Percentiles rank a stretch among this genome's conserved stretches.
phyloP scores from a whole-genome alignment of 2,329 filamentous ascomycete species.

The Kalmusia sp. region DNA sequence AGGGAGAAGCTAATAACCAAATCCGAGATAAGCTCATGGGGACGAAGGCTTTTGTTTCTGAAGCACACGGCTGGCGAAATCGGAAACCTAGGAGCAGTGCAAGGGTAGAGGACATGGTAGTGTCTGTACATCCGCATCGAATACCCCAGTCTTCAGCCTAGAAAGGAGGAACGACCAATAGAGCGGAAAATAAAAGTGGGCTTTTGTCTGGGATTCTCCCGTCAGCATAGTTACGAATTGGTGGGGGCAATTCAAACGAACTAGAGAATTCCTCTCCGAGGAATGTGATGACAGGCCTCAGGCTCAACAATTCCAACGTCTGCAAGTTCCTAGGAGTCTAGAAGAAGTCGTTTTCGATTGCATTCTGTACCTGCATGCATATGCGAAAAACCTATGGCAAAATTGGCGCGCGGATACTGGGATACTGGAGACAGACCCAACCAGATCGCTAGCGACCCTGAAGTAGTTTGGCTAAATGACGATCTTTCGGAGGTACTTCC shows the following conservation, averaged over 20 bases:
- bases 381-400: neutral
- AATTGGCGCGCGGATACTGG: neutral
- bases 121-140: neutral
- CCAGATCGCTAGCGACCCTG: neutral
- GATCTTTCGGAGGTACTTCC: slow-evolving; percentile 2
- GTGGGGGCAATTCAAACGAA: neutral
- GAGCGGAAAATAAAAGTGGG: neutral
- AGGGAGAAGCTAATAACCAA: neutral
- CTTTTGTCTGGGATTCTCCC: neutral
- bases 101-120: neutral
- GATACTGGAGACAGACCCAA: neutral
- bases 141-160: neutral
- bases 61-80: neutral
- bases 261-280: neutral
- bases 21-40: neutral
- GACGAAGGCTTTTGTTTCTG: neutral
- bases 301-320: neutral
- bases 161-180: neutral
- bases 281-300: neutral
- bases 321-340: neutral
- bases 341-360: neutral
- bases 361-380: neutral
- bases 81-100: neutral
- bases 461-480: slow-evolving; percentile 5
- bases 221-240: neutral